Evolutionary conservation across 2,329 filamentous ascomycete species (phyloP).

Genomic region (Exserohilum rostratum): DNA sequence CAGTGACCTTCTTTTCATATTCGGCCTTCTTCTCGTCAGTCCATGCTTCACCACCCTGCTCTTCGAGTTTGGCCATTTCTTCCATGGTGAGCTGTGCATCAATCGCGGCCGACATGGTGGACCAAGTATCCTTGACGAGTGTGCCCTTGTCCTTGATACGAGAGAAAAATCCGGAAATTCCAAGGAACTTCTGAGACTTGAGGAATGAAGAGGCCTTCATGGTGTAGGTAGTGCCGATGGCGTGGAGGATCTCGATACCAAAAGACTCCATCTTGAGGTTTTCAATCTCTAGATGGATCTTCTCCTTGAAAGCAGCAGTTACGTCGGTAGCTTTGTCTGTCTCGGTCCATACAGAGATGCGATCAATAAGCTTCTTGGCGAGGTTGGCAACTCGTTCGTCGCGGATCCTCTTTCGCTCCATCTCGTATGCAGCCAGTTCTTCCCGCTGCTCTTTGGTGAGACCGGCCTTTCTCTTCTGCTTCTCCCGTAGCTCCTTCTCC

Average conservation of each 20-base stretch:
- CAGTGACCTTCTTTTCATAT: constrained; percentile 93
- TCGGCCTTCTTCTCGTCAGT: constrained; percentile 96
- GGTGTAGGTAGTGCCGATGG: constrained; percentile 89
- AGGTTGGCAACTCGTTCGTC: constrained; percentile 89
- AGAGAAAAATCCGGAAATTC: constrained; percentile 92
- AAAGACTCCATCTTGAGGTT: constrained; percentile 99
- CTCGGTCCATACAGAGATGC: constrained; percentile 94
- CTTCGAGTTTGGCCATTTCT: constrained; percentile 96
- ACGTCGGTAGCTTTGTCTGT: constrained; percentile 88
- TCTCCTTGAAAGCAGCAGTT: constrained; percentile 87
- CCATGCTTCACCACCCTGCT: constrained; percentile 95
- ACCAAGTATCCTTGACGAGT: constrained; percentile 97
- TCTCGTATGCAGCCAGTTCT: constrained; percentile 85
- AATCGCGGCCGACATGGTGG: constrained; percentile 93
- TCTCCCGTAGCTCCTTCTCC: constrained; percentile 76
- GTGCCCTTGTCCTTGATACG: constrained; percentile 95
- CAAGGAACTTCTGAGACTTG: constrained; percentile 95
- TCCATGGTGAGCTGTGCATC: constrained; percentile 98
- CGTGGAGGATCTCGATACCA: constrained; percentile 92
- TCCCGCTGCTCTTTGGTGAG: constrained; percentile 92
- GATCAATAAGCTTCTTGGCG: constrained; percentile 82
- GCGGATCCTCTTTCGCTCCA: constrained; percentile 80
- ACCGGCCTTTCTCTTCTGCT: constrained; percentile 87
- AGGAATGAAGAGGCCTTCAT: constrained; percentile 86
- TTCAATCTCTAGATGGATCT: constrained; percentile 93